phyloP scores from a whole-genome alignment of 208 protist species.

The Leptomonas seymouri region DNA sequence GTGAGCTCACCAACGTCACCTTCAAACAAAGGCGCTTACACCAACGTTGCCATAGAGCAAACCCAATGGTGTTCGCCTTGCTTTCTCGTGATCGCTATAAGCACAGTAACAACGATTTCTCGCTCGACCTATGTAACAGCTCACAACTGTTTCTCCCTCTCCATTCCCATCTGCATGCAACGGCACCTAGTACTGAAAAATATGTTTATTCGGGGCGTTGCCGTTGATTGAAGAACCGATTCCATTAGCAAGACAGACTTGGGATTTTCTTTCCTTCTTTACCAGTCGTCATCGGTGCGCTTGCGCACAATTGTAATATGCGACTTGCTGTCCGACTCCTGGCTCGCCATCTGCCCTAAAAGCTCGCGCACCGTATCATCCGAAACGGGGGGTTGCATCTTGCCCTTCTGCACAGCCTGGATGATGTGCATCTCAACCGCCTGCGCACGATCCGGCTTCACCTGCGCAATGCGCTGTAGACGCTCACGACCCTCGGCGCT shows the following conservation, averaged over 20 bases:
- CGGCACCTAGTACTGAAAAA: too few species aligned
- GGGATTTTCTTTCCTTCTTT: constrained; percentile 10
- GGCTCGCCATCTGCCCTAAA: constrained; percentile 56
- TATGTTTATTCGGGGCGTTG: too few species aligned
- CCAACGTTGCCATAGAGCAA: too few species aligned
- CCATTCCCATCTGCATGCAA: too few species aligned
- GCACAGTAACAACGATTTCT: too few species aligned
- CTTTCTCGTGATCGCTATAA: too few species aligned
- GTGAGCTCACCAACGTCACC: too few species aligned
- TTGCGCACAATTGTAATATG: constrained; percentile 91
- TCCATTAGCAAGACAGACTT: too few species aligned
- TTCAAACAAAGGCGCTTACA: too few species aligned
- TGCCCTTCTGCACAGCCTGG: constrained; percentile 82
- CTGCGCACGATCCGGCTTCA: constrained; percentile 84
- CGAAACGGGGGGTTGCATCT: constrained; percentile 85
- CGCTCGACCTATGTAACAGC: too few species aligned
- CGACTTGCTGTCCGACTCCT: constrained; percentile 56
- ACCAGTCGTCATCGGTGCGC: constrained; percentile 92
- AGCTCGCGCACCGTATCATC: constrained; percentile 87
- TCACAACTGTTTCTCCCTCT: too few species aligned
- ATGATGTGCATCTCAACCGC: constrained; percentile 91
- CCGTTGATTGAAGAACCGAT: too few species aligned
- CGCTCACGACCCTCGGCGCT: constrained; percentile 88
- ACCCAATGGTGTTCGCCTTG: neutral
- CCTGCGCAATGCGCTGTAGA: constrained; percentile 87